phyloP scores from a whole-genome alignment of 179 eudicot species.

The Camellia oleifera region DNA sequence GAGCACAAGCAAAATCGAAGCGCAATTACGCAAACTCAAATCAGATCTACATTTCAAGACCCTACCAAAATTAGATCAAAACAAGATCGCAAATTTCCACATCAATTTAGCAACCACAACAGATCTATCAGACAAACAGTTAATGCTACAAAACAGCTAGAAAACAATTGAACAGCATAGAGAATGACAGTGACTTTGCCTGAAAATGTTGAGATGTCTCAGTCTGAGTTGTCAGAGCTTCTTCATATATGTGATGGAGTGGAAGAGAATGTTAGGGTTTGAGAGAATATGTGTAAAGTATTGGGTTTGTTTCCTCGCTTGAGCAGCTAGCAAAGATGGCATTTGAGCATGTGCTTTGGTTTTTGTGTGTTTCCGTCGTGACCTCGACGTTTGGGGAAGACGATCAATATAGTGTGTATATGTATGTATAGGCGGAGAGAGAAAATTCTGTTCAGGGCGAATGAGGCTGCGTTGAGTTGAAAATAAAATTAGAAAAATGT shows the following conservation, averaged over 20 bases:
- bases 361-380: not conserved
- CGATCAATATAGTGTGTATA: too few species aligned
- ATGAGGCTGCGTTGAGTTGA: too few species aligned
- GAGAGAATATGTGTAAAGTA: not conserved
- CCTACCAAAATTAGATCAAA: not conserved
- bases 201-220: not conserved
- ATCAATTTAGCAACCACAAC: not conserved
- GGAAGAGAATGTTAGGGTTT: too few species aligned
- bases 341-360: not conserved
- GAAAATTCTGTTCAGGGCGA: too few species aligned
- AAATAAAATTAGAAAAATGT: too few species aligned
- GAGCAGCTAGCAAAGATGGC: not conserved
- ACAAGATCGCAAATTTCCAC: not conserved
- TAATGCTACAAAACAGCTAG: not conserved
- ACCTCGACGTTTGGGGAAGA: too few species aligned
- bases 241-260: not conserved
- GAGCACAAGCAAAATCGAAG: not conserved
- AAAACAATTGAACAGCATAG: not conserved
- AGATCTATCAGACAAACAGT: not conserved
- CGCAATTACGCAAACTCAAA: not conserved
- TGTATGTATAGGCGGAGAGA: too few species aligned
- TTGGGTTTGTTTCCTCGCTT: not conserved
- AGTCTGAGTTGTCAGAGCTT: not conserved
- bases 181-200: not conserved
- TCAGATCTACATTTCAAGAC: not conserved